phyloP scores from a whole-genome alignment of 441 rosid species.

The Gossypium laxum region DNA sequence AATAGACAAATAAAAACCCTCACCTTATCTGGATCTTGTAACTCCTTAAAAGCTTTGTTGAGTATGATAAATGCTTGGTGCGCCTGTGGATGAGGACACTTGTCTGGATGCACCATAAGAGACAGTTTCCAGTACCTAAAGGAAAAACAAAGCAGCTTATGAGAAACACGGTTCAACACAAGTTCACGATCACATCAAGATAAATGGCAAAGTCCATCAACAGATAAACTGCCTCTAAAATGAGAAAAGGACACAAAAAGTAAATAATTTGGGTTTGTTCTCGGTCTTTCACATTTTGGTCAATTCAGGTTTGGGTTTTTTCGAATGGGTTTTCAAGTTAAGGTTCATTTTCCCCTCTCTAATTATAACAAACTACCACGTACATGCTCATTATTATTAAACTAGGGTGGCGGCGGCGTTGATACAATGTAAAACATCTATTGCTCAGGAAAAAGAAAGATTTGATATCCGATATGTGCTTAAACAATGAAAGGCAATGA shows the following conservation, averaged over 20 bases:
- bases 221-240: neutral
- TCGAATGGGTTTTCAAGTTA: neutral
- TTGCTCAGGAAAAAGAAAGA: neutral
- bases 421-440: neutral
- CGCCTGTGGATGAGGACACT: constrained; percentile 90
- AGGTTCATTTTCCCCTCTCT: neutral
- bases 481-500: neutral
- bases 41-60: constrained; percentile 78
- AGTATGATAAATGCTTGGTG: constrained; percentile 70
- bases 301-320: neutral
- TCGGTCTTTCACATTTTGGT: neutral
- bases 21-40: constrained; percentile 82
- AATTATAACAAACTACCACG: neutral
- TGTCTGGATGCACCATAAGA: constrained; percentile 89
- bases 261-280: neutral
- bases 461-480: neutral
- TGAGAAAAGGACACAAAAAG: neutral
- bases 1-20: constrained; percentile 3
- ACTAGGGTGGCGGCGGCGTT: neutral
- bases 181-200: neutral
- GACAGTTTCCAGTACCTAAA: constrained; percentile 89
- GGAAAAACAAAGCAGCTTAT: neutral
- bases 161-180: constrained; percentile 1
- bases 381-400: neutral
- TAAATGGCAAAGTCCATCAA: neutral